These are phyloP conservation scores for Arthrinium puccinioides DNA, from an alignment of 2,329 filamentous ascomycete genomes.

Conservation along the genomic window DNA sequence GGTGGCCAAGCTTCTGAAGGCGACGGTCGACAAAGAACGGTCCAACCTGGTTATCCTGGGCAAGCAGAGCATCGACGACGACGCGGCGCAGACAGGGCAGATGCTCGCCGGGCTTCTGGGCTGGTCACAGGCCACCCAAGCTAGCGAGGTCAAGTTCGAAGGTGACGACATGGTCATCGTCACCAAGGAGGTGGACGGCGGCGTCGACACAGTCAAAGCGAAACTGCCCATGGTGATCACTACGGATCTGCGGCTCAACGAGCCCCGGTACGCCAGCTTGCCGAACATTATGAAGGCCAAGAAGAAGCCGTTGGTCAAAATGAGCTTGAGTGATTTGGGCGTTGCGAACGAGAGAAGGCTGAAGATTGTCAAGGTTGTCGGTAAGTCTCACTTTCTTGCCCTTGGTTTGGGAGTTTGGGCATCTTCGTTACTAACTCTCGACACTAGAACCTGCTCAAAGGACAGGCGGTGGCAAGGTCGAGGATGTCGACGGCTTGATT, in stretches of 20 bases:
- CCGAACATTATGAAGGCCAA: conserved; percentile 99
- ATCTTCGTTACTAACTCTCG: too few relatives aligned
- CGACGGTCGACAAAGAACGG: conserved; percentile 74
- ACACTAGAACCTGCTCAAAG: conserved; percentile 70
- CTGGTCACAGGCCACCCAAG: conserved; percentile 94
- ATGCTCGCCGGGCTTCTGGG: conserved; percentile 91
- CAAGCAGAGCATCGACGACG: conserved; percentile 98
- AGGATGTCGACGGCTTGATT: conserved; percentile 93
- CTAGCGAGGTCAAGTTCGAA: conserved; percentile 72
- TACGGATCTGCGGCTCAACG: conserved; percentile 88
- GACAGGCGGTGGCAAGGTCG: conserved; percentile 93
- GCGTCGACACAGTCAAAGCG: conserved; percentile 79
- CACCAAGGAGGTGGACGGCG: conserved; percentile 89
- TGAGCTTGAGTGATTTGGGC: conserved; percentile 75
- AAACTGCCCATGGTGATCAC: conserved; percentile 91
- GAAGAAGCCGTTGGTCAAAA: conserved; percentile 98
- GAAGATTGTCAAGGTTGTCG: conserved; percentile 83
- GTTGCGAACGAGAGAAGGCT: conserved; percentile 68
- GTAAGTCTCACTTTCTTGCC: too few relatives aligned
- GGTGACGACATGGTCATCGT: conserved; percentile 68
- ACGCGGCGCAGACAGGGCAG: conserved; percentile 91
- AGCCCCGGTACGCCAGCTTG: conserved; percentile 89
- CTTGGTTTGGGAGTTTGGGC: too few relatives aligned
- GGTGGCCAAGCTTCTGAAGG: conserved; percentile 84
- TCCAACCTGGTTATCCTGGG: conserved; percentile 89